Evolutionary conservation across 2,329 filamentous ascomycete genomes (phyloP), one percentile per base, ranked within the genome.

Genomic region (Colletotrichum sp.): DNA sequence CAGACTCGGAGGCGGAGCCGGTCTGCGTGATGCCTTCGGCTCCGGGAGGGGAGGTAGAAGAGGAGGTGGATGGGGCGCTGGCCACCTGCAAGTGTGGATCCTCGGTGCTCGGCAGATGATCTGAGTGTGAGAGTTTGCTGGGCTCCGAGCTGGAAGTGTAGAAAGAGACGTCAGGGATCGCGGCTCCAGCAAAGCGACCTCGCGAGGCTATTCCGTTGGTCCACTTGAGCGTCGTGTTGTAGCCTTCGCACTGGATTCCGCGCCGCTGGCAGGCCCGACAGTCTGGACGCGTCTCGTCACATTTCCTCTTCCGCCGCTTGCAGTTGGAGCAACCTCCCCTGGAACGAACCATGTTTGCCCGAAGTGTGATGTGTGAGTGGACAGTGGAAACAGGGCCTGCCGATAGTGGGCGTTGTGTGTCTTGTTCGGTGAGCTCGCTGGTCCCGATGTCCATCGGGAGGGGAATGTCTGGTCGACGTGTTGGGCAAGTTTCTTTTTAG

Each of bases 231-330:
- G 31, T 33, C 16, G 75, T 66, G 36, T 54, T 65, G 55, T 77
- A 77, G 34, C 76, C 76, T 11, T 73, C 66, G 57, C 76, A 77
- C 13, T 66, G 69, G 6, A 76, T 59, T 13, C 76, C 76, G 4
- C 72, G 54, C 3, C 62, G 61, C 21, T 24, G 33, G 15, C 76
- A 77, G 29, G 67, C 72, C 29, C 54, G 69, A 58, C 76, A 77
- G 27, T 65, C 71, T 16, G 76, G 75, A 16, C 73, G 75, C 47
- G 62, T 62, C 51, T 77, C 76, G 64, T 77, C 76, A 21, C 75
- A 77, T 63, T 77, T 77, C 16, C 74, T 64, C 69, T 76, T 76
- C 29, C 74, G 64, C 15, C 74, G 72, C 61, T 74, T 76, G 68
- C 74, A 76, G 29, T 76, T 74, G 59, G 64, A 67, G 59, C 74